Conservation (phyloP, 306 rosid species). For the peach (Prunus persica) region DNA sequence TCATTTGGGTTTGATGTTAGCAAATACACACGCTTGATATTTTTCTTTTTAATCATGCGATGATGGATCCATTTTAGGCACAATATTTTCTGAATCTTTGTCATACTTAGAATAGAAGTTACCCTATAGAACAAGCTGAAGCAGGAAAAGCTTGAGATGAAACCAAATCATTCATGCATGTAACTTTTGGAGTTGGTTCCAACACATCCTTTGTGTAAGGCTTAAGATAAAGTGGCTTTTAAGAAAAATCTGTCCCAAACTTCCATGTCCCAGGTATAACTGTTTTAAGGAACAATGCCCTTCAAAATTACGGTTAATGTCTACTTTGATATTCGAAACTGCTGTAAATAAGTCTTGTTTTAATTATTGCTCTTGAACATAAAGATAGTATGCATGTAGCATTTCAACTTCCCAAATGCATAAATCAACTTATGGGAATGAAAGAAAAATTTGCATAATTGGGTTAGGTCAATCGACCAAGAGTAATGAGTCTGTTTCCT, state of each 20-base stretch:
- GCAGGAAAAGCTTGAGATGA: constrained; percentile 7
- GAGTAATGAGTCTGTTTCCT: no score
- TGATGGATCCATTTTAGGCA: constrained; percentile 38
- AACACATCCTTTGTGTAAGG: constrained; percentile 27
- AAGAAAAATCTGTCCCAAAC: constrained; percentile 11
- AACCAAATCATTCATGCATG: constrained; percentile 35
- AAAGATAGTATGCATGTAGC: no score
- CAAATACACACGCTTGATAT: constrained; percentile 10
- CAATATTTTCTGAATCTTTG: constrained; percentile 69
- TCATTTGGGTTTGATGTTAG: constrained; percentile 38
- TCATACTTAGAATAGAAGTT: constrained; percentile 86
- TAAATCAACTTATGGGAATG: not conserved
- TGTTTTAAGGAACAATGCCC: not conserved
- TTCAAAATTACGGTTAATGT: no score
- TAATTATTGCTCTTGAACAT: constrained; percentile 18
- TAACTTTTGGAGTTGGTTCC: constrained; percentile 5
- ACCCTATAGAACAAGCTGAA: constrained; percentile 46
- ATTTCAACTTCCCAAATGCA: not conserved
- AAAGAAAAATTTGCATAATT: no score
- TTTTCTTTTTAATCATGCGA: constrained; percentile 18
- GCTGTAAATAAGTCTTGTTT: not conserved
- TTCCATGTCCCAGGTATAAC: constrained; percentile 9
- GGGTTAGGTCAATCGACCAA: no score
- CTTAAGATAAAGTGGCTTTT: constrained; percentile 23
- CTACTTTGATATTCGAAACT: accelerated